Conservation (phyloP, 129 eudicot species). For the Apium graveolens region DNA sequence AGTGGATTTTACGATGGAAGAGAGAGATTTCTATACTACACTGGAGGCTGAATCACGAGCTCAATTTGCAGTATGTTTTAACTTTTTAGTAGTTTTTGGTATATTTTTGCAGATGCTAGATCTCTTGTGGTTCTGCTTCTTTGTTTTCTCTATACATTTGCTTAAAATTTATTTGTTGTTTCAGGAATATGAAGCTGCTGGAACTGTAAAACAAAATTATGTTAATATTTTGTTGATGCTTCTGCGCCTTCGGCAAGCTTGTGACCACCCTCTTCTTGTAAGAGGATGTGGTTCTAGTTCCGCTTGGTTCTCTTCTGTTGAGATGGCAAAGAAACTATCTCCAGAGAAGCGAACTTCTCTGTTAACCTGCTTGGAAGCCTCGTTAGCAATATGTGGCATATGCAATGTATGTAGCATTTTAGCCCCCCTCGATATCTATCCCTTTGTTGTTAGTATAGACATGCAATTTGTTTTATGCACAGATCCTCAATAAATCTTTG, state of each 20-base stretch:
- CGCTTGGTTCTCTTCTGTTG: constrained; percentile 55
- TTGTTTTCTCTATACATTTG: neutral
- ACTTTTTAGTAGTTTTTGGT: constrained; percentile 6
- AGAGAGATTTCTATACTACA: constrained; percentile 75
- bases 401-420: constrained; percentile 53
- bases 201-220: constrained; percentile 92
- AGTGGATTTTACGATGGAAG: constrained; percentile 83
- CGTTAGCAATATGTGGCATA: constrained; percentile 74
- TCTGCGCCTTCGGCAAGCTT: constrained; percentile 94
- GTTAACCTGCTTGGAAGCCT: constrained; percentile 72
- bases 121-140: neutral
- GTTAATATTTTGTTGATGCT: constrained; percentile 94
- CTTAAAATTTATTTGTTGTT: neutral
- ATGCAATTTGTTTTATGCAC: neutral
- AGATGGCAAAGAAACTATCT: constrained; percentile 69
- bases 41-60: constrained; percentile 92
- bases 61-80: constrained; percentile 74
- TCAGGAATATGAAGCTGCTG: constrained; percentile 97
- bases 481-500: neutral
- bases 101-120: neutral
- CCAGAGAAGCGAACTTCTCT: constrained; percentile 55
- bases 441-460: neutral
- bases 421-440: neutral
- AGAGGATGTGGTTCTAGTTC: constrained; percentile 54
- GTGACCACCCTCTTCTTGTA: constrained; percentile 97